Conservation (phyloP, 148 eudicot species). For the Camellia granthamiana region DNA sequence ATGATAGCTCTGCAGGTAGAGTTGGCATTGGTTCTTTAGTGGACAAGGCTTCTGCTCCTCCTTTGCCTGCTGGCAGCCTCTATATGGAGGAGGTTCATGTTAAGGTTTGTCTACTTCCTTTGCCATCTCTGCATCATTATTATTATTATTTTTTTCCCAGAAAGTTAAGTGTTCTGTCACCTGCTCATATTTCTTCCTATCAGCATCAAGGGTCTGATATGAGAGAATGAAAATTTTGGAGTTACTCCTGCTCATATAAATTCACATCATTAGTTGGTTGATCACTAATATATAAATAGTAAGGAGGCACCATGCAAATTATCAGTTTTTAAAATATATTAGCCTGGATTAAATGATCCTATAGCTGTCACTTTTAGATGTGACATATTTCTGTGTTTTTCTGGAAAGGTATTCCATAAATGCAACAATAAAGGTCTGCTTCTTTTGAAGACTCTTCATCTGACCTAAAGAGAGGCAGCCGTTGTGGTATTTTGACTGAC, state of each 20-base stretch:
- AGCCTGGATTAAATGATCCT: background rate
- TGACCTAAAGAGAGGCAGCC: background rate
- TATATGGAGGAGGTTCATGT: slow-evolving; percentile 96
- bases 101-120: slow-evolving; percentile 55
- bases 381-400: background rate
- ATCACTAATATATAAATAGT: background rate
- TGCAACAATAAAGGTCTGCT: background rate
- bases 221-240: background rate
- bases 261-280: background rate
- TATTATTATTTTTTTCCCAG: too few relatives aligned
- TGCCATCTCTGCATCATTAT: background rate
- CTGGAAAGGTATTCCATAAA: background rate
- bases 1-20: slow-evolving; percentile 78
- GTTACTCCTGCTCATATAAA: background rate
- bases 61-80: slow-evolving; percentile 71
- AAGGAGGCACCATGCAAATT: background rate
- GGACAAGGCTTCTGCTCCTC: slow-evolving; percentile 85
- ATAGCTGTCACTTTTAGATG: background rate
- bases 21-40: slow-evolving; percentile 83
- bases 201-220: background rate
- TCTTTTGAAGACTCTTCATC: background rate
- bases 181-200: background rate
- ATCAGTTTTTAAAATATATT: background rate
- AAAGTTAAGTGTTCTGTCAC: background rate
- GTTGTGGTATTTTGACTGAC: background rate